These are phyloP conservation scores for Aureobasidium uvarum DNA, from an alignment of 2,329 filamentous ascomycete genomes.

Conservation along the genomic window DNA sequence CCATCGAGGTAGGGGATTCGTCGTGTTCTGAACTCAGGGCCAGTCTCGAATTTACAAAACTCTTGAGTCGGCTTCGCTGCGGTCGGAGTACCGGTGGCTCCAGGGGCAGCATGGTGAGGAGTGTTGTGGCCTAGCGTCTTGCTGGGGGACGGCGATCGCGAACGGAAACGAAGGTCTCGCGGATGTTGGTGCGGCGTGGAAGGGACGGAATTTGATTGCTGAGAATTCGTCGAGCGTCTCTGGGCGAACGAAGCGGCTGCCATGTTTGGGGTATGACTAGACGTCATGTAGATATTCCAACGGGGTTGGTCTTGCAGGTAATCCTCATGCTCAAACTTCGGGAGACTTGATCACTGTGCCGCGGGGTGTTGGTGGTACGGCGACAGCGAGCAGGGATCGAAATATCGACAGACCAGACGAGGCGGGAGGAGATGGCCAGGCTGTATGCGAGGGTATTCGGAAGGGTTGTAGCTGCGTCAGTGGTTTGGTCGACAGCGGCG, in stretches of 20 bases:
- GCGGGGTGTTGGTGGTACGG: conserved; percentile 23
- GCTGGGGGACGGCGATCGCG: conserved; percentile 76
- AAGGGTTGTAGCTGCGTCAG: conserved; percentile 1
- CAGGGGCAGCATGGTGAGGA: conserved; percentile 84
- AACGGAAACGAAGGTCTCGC: conserved; percentile 76
- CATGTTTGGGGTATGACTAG: conserved; percentile 27
- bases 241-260: conserved; percentile 28
- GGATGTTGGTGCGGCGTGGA: conserved; percentile 90
- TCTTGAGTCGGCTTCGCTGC: conserved; percentile 60
- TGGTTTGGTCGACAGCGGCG: conserved; percentile 18
- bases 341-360: conserved; percentile 5
- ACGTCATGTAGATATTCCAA: conserved; percentile 27
- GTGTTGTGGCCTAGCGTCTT: conserved; percentile 72
- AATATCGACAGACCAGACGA: conserved; percentile 1
- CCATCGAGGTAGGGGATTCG: conserved; percentile 83
- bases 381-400: conserved; percentile 13
- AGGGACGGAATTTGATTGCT: conserved; percentile 84
- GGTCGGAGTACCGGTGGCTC: conserved; percentile 72
- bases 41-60: conserved; percentile 85
- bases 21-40: conserved; percentile 73
- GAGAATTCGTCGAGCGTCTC: conserved; percentile 36
- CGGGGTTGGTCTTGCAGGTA: conserved; percentile 31
- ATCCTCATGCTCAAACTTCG: conserved; percentile 30
- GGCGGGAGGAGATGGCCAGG: not conserved
- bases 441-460: conserved; percentile 6